phyloP scores from a whole-genome alignment of 2,329 filamentous ascomycete genomes.

The Colletotrichum coccodes region DNA sequence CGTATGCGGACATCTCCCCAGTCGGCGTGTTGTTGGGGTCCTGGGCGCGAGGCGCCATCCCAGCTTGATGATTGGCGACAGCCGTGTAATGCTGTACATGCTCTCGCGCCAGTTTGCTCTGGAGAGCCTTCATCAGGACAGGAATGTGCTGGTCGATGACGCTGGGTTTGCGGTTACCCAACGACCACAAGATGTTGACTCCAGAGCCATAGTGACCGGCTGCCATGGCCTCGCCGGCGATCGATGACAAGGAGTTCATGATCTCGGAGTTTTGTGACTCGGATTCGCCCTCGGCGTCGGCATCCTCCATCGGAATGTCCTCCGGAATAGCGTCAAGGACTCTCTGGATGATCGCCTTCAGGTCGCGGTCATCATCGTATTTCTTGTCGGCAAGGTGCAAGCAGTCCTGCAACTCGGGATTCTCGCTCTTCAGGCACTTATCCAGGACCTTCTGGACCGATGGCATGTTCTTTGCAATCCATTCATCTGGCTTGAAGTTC shows the following conservation, averaged over 20 bases:
- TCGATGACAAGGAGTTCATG: slow-evolving; percentile 82
- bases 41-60: slow-evolving; percentile 48
- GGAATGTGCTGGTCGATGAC: slow-evolving; percentile 91
- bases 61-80: slow-evolving; percentile 62
- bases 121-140: slow-evolving; percentile 91
- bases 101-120: slow-evolving; percentile 90
- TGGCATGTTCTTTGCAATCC: slow-evolving; percentile 83
- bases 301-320: slow-evolving; percentile 77
- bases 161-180: slow-evolving; percentile 85
- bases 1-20: slow-evolving; percentile 75
- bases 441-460: slow-evolving; percentile 89
- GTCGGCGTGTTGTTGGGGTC: slow-evolving; percentile 64
- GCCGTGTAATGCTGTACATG: slow-evolving; percentile 83
- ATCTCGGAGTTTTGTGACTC: slow-evolving; percentile 89
- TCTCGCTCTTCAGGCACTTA: slow-evolving; percentile 88
- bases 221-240: slow-evolving; percentile 88
- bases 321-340: slow-evolving; percentile 91
- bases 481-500: slow-evolving; percentile 88
- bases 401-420: slow-evolving; percentile 93
- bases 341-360: slow-evolving; percentile 81
- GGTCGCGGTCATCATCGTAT: slow-evolving; percentile 73
- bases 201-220: slow-evolving; percentile 85
- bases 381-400: slow-evolving; percentile 79
- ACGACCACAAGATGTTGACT: slow-evolving; percentile 92
- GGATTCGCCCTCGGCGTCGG: slow-evolving; percentile 85